Evolutionary conservation across 768 basidiomycete species (phyloP), one percentile per base, ranked within the genome.

Genomic region (Lepiota venenata): DNA sequence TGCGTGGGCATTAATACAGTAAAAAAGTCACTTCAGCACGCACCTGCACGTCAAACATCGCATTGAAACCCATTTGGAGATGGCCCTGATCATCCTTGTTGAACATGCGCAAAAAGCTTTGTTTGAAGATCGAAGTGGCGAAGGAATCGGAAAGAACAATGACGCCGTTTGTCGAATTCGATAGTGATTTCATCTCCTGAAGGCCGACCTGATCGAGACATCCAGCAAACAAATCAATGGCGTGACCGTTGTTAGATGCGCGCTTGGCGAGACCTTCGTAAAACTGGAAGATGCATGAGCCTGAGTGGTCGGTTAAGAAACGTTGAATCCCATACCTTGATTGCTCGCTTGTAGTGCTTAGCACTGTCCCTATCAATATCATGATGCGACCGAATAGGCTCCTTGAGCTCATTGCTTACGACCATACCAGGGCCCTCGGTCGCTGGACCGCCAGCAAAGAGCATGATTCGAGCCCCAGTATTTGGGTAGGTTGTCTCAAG

Each of bases 371-470:
- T 81, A 64, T 99, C 97, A 63, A 98, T 98, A 64, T 99, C 97
- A 72, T 98, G 96, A 67, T 99, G 97, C 7, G 94, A 97, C 50
- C 97, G 88, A 58, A 99, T 98, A 2, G 95, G 93, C 64, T 99
- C 97, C 72, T 92, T 91, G 52, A 98, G 76, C 71, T 98, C 96
- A 60, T 91, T 91, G 70, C 82, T 88, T 52, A 98, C 97, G 29
- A 98, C 95, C 85, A 94, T 85, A 15, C 97, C 97, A 0, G 97
- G 97, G 2, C 97, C 97, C 65, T 98, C 94, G 1, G 96, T 97
- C 9, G 89, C 88, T 12, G 97, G 92, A 25, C 97, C 97, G 61
- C 96, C 97, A 36, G 94, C 76, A 65, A 98, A 98, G 32, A 98
- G 68, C 91, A 98, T 96, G 71, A 99, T 91, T 49, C 96, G 83